A percentile compares a stretch with the other conserved stretches of the same genome.
Evolutionary conservation across 208 protist species (phyloP).

Genomic region (Trypanosoma melophagium): DNA sequence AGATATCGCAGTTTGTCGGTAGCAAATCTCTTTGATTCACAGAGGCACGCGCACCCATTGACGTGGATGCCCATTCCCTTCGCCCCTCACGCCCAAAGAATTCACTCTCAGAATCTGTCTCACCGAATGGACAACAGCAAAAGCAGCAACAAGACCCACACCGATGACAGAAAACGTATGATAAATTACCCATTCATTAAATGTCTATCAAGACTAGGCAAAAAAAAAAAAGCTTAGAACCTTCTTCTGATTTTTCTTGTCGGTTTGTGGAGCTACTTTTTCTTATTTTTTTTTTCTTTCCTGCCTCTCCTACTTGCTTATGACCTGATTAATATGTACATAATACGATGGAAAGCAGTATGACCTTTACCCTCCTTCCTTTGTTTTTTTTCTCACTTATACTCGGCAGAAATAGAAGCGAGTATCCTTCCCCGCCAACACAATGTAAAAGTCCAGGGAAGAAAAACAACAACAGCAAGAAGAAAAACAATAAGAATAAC

Average conservation of each 20-base stretch:
- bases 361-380: background rate
- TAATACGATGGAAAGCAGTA: no score
- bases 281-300: no score
- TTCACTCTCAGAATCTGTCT: background rate
- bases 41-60: background rate
- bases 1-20: constrained; percentile 37
- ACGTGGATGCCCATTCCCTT: background rate
- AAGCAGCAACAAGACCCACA: constrained; percentile 25
- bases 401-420: no score
- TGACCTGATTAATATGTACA: background rate
- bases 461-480: background rate
- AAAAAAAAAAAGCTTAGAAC: background rate
- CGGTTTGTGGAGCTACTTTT: no score
- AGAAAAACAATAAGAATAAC: background rate
- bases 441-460: background rate
- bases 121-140: background rate
- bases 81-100: background rate
- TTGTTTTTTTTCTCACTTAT: background rate
- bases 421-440: background rate
- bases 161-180: constrained; percentile 5
- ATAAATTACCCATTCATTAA: constrained; percentile 15
- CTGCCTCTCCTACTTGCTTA: no score
- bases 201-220: background rate
- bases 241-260: no score
- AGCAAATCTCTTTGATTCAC: background rate